Conservation (phyloP, 164 flowering plant genomes). For the Magnolia kwangsiensis region DNA sequence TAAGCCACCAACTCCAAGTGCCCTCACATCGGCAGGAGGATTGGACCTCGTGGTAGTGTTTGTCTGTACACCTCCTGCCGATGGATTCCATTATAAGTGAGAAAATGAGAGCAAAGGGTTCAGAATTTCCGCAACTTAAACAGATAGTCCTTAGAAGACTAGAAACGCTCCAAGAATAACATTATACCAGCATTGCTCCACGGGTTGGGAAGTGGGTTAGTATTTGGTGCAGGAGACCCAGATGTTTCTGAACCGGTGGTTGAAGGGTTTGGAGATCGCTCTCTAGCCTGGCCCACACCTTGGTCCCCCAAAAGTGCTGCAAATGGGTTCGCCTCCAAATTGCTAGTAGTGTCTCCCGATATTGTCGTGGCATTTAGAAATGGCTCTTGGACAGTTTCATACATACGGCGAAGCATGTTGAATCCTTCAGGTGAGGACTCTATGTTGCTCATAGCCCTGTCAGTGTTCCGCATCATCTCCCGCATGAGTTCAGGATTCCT, state of each 20-base stretch:
- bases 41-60: conserved; percentile 49
- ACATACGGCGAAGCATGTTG: conserved; percentile 96
- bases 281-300: conserved; percentile 38
- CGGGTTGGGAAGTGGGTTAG: conserved; percentile 88
- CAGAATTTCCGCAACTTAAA: background rate
- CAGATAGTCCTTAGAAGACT: background rate
- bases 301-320: conserved; percentile 73
- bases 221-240: conserved; percentile 61
- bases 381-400: conserved; percentile 97
- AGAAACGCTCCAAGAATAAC: background rate
- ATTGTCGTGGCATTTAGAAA: conserved; percentile 80
- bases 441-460: conserved; percentile 97
- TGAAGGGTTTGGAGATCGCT: conserved; percentile 42
- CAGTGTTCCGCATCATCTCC: conserved; percentile 97
- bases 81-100: background rate
- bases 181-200: conserved; percentile 41
- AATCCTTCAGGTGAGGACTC: conserved; percentile 96
- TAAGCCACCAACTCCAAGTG: conserved; percentile 53
- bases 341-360: conserved; percentile 60
- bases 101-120: background rate
- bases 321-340: conserved; percentile 63
- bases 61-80: conserved; percentile 57
- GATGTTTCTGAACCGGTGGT: conserved; percentile 47
- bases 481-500: conserved; percentile 97
- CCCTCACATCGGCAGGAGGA: conserved; percentile 51